phyloP scores from a whole-genome alignment of 495 filamentous ascomycete genomes.

The Aspergillus haitiensis region DNA sequence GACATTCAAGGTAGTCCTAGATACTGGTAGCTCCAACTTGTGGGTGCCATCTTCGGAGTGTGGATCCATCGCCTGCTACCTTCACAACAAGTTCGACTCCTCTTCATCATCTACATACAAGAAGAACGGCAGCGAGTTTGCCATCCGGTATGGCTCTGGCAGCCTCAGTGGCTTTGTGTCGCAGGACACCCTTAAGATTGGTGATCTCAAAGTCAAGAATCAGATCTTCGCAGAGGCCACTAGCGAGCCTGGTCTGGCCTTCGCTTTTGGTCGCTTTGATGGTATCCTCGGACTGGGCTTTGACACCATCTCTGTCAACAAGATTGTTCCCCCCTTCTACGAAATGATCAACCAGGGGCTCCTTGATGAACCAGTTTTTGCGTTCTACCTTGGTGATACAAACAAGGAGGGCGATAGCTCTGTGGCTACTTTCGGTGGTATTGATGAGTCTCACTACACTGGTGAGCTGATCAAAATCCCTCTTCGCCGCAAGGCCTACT shows the following conservation, averaged over 20 bases:
- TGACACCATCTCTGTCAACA: conserved; percentile 93
- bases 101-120: conserved; percentile 88
- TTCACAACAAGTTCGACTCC: conserved; percentile 95
- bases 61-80: conserved; percentile 95
- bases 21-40: conserved; percentile 98
- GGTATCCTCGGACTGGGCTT: conserved; percentile 96
- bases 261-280: conserved; percentile 97
- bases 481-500: conserved; percentile 97
- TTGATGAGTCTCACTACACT: conserved; percentile 81
- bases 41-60: conserved; percentile 95
- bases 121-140: conserved; percentile 87
- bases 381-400: conserved; percentile 88
- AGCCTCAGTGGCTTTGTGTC: conserved; percentile 94
- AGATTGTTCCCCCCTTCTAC: conserved; percentile 93
- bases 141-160: conserved; percentile 95
- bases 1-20: conserved; percentile 95
- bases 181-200: conserved; percentile 79
- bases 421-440: conserved; percentile 88
- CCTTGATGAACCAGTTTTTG: conserved; percentile 89
- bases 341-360: conserved; percentile 86
- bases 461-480: conserved; percentile 92
- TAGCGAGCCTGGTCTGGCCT: conserved; percentile 89
- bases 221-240: conserved; percentile 97
- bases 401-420: conserved; percentile 74
- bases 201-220: conserved; percentile 79